Base-by-base conservation (phyloP, 495 filamentous ascomycete species). In the Cetradonia linearis region DNA sequence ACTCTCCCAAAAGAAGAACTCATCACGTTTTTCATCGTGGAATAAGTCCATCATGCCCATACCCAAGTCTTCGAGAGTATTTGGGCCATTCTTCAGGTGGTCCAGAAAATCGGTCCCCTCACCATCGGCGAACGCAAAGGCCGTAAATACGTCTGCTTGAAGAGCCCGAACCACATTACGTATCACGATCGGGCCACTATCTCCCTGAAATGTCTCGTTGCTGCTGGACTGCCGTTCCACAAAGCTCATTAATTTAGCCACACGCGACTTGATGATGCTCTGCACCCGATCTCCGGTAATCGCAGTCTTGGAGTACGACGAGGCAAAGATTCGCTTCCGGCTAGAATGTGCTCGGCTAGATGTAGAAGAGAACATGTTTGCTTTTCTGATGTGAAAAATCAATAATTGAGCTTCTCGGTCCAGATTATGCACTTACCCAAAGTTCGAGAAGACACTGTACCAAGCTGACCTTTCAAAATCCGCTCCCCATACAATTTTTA, bases 341-440 rank as follows among this genome's bases (percentile, higher is more conserved):
- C 47, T 52, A 9, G 30, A 42, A 40, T 62, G 63, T 13, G 46
- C 44, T n/a, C 46, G 55, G 30, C 59, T 57, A 30, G 44, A 34
- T 16, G 30, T 52, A 28, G 40, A 65, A 3, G 63, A 65, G 36
- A 65, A 65, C 63, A 65, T 65, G 20, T 65, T 65, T 28, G 33
- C 34, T 25, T 58, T 62, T 16, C 63, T 65, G 33, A 20, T 5
- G 10, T 13, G 28, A 5, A 54, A 18, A 33, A 14, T 54, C 8
- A 54, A 30, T 30, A 23, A 6, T 9, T n/a, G 44, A 5, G 16
- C 25, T 53, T 25, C 23, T 9, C 20, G 30, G 9, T 28, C 18
- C 33, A 53, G 14, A 28, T 25, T 2, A 34, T 28, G 23, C n/a
- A 40, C 50, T 37, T 54, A 65, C 63, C 60, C 60, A 37, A 65